phyloP scores from a whole-genome alignment of 148 eudicot genomes.

The Persicaria maculosa region DNA sequence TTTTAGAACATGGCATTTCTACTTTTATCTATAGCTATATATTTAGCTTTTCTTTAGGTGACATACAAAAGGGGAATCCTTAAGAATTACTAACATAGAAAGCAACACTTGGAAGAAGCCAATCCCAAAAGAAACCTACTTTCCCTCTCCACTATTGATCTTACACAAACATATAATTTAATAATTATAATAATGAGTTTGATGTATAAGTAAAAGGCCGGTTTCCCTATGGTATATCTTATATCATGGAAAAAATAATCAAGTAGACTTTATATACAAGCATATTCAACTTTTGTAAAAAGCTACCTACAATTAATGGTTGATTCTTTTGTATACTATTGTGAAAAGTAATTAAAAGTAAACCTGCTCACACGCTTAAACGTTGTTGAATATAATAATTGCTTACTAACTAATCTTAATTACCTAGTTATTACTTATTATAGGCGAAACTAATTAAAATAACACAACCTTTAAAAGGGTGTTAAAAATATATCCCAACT shows the following conservation, averaged over 20 bases:
- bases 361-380: slow-evolving; percentile 24
- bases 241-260: slow-evolving; percentile 25
- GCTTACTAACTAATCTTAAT: neutral
- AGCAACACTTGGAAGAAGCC: slow-evolving; percentile 26
- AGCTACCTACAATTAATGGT: slow-evolving; percentile 18
- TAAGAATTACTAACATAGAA: slow-evolving; percentile 22
- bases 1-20: slow-evolving; percentile 23
- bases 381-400: neutral
- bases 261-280: slow-evolving; percentile 42
- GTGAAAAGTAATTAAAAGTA: slow-evolving; percentile 16
- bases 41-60: slow-evolving; percentile 13
- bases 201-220: neutral
- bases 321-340: slow-evolving; percentile 28
- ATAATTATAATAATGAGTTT: neutral
- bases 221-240: slow-evolving; percentile 12
- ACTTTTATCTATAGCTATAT: neutral
- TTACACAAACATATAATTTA: slow-evolving; percentile 9
- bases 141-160: slow-evolving; percentile 34
- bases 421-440: neutral
- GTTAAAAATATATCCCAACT: too few relatives aligned
- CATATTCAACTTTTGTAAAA: slow-evolving; percentile 36
- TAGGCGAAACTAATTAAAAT: neutral
- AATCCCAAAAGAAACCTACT: slow-evolving; percentile 27
- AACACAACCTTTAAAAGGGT: too few relatives aligned
- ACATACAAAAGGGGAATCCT: slow-evolving; percentile 23